Conservation (phyloP, 192 early-diverging fungal species). For the Mortierella claussenii region DNA sequence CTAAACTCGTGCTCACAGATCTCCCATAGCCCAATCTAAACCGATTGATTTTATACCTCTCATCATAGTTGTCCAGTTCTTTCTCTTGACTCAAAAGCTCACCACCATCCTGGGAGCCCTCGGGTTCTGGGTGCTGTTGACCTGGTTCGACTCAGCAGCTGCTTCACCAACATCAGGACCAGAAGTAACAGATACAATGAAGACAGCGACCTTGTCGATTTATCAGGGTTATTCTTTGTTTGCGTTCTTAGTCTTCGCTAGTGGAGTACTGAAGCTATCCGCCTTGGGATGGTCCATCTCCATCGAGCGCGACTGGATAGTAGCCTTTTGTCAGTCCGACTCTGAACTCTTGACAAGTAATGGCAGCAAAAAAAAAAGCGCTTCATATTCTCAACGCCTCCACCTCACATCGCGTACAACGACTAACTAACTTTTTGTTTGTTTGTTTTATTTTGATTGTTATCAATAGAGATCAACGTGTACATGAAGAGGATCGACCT, state of each 20-base stretch:
- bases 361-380: no score
- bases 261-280: slow-evolving; percentile 34
- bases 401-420: no score
- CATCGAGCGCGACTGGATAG: slow-evolving; percentile 51
- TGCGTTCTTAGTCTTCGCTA: slow-evolving; percentile 26
- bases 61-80: slow-evolving; percentile 24
- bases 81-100: slow-evolving; percentile 32
- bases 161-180: background rate
- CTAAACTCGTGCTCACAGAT: slow-evolving; percentile 7
- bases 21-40: no score
- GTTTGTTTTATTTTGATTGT: no score
- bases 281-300: slow-evolving; percentile 49
- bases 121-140: slow-evolving; percentile 48
- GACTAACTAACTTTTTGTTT: no score
- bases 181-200: background rate
- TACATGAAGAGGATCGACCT: slow-evolving; percentile 50
- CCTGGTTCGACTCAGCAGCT: slow-evolving; percentile 36
- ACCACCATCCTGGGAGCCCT: slow-evolving; percentile 35
- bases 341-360: slow-evolving; percentile 40
- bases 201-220: background rate
- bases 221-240: slow-evolving; percentile 28
- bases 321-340: slow-evolving; percentile 31
- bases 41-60: no score
- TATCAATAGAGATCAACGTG: slow-evolving; percentile 23
- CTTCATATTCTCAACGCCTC: no score